A percentile compares a stretch with the other conserved stretches of the same genome.
These are phyloP conservation scores for Xeromyces bisporus DNA, from an alignment of 495 filamentous ascomycete species.

Conservation along the genomic window DNA sequence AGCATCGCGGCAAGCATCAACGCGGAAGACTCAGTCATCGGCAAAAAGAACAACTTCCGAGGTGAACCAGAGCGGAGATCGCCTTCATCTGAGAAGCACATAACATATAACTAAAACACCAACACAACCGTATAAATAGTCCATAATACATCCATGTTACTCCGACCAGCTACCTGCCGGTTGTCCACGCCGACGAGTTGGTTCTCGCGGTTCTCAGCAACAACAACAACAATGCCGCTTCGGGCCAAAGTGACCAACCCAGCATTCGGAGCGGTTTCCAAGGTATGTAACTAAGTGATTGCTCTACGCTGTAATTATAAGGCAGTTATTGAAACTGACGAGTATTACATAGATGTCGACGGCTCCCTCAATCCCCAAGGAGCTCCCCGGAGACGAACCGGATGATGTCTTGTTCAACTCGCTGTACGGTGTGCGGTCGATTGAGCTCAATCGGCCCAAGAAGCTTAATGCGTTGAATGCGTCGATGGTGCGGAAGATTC, in stretches of 20 bases:
- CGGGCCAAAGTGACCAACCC: slow-evolving; percentile 64
- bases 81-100: too few species aligned
- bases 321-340: too few species aligned
- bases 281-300: too few species aligned
- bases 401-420: slow-evolving; percentile 86
- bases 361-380: slow-evolving; percentile 27
- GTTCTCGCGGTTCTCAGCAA: slow-evolving; percentile 30
- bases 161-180: slow-evolving; percentile 28
- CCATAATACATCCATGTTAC: slow-evolving; percentile 32
- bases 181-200: slow-evolving; percentile 34
- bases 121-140: background rate
- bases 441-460: slow-evolving; percentile 83
- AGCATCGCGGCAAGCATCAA: too few species aligned
- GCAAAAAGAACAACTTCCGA: too few species aligned
- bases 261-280: slow-evolving; percentile 32
- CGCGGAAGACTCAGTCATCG: too few species aligned
- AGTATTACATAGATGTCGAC: slow-evolving; percentile 41
- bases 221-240: slow-evolving; percentile 58
- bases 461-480: slow-evolving; percentile 83
- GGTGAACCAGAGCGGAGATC: too few species aligned
- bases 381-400: slow-evolving; percentile 50
- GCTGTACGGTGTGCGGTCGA: slow-evolving; percentile 72
- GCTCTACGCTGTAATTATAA: too few species aligned
- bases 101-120: slow-evolving; percentile 1
- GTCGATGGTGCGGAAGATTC: slow-evolving; percentile 87